Conservation (phyloP, 805 yeast species). For the Monosporozyma solicola region DNA sequence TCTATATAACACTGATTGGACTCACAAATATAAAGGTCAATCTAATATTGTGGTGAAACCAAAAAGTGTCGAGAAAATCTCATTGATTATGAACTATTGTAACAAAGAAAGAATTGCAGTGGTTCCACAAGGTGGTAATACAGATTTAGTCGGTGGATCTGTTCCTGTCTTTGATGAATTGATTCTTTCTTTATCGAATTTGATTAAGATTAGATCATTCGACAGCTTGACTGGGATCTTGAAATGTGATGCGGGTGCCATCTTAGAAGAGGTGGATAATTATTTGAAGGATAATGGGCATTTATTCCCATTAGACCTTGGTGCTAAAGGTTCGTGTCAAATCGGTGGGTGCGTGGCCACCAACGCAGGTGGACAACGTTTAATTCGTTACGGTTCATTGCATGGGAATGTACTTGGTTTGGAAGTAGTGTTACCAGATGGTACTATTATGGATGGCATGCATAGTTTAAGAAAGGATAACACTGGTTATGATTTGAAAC, state of each 20-base stretch:
- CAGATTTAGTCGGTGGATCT: constrained; percentile 93
- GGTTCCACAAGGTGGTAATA: constrained; percentile 96
- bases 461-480: constrained; percentile 86
- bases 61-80: constrained; percentile 65
- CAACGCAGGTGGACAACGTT: constrained; percentile 90
- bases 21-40: constrained; percentile 88
- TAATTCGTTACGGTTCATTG: constrained; percentile 80
- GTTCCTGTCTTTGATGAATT: constrained; percentile 89
- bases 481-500: constrained; percentile 91
- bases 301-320: constrained; percentile 87
- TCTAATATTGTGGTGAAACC: constrained; percentile 77
- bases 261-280: constrained; percentile 76
- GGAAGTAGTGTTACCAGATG: constrained; percentile 89
- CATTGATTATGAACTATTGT: constrained; percentile 70
- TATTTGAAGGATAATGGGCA: constrained; percentile 72
- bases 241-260: constrained; percentile 85
- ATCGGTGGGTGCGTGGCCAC: constrained; percentile 94
- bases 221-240: constrained; percentile 77
- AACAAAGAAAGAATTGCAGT: constrained; percentile 69
- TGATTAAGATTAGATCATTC: constrained; percentile 75
- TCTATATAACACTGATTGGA: constrained; percentile 83
- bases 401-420: constrained; percentile 89
- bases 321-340: constrained; percentile 95
- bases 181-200: constrained; percentile 54
- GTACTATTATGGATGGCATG: constrained; percentile 70